Conservation (phyloP, 371 early-diverging fungal genomes). For the Mortierella polycephala region DNA sequence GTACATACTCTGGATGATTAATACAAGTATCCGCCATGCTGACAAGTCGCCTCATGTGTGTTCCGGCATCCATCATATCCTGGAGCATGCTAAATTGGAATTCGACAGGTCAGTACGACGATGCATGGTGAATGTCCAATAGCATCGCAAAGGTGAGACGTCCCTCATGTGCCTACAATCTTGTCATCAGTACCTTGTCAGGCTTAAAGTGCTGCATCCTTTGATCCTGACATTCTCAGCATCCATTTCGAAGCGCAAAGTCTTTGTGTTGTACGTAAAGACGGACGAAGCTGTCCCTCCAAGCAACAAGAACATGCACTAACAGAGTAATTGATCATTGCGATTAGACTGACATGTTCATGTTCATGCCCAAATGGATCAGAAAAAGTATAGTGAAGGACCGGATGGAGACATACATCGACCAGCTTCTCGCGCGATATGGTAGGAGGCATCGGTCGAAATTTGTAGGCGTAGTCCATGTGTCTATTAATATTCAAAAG, state of each 20-base stretch:
- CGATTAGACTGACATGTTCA: background rate
- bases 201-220: slow-evolving; percentile 54
- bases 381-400: background rate
- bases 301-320: slow-evolving; percentile 31
- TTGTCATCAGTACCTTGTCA: slow-evolving; percentile 24
- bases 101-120: background rate
- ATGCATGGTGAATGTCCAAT: background rate
- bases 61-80: slow-evolving; percentile 52
- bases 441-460: slow-evolving; percentile 28
- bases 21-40: slow-evolving; percentile 53
- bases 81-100: slow-evolving; percentile 38
- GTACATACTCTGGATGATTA: slow-evolving; percentile 51
- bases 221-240: slow-evolving; percentile 51
- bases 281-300: slow-evolving; percentile 35
- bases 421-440: slow-evolving; percentile 16
- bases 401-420: slow-evolving; percentile 4
- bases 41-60: slow-evolving; percentile 53
- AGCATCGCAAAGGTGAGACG: background rate
- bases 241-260: slow-evolving; percentile 45
- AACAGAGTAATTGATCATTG: background rate
- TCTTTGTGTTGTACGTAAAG: slow-evolving; percentile 18
- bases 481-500: slow-evolving; percentile 23
- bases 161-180: no score
- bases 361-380: background rate
- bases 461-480: slow-evolving; percentile 55